phyloP scores from a whole-genome alignment of 805 yeast genomes.

The Yamadazyma phyllophila region DNA sequence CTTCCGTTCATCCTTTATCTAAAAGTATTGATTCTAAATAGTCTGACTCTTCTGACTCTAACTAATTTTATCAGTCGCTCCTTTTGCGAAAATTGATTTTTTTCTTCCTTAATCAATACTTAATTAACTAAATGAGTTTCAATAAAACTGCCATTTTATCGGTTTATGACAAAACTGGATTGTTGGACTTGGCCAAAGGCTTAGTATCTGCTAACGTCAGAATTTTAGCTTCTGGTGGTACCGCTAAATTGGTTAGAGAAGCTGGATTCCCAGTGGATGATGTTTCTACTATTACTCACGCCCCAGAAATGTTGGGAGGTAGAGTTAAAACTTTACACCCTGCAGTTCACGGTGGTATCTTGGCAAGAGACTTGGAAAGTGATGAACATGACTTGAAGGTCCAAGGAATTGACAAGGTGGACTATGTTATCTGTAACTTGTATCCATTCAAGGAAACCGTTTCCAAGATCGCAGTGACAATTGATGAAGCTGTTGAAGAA shows the following conservation, averaged over 20 bases:
- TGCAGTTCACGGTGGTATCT: constrained; percentile 96
- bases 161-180: constrained; percentile 96
- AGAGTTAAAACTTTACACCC: constrained; percentile 98
- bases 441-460: constrained; percentile 98
- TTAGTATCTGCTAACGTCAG: constrained; percentile 84
- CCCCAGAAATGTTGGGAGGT: constrained; percentile 99
- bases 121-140: constrained; percentile 22
- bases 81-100: constrained; percentile 1
- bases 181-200: constrained; percentile 94
- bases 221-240: constrained; percentile 95
- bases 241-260: constrained; percentile 90
- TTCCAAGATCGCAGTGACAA: constrained; percentile 90
- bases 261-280: constrained; percentile 98
- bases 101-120: not conserved
- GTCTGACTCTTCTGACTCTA: constrained; percentile 9
- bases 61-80: constrained; percentile 6
- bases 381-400: constrained; percentile 86
- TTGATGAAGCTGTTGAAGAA: constrained; percentile 97
- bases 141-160: constrained; percentile 90
- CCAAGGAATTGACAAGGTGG: constrained; percentile 94
- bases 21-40: too few relatives aligned
- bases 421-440: constrained; percentile 94
- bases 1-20: too few relatives aligned
- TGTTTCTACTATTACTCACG: constrained; percentile 91
- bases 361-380: constrained; percentile 87